Percentiles rank a stretch among this genome's conserved stretches.
Conservation (phyloP, 2,329 filamentous ascomycete species). For the Clarireedia homoeocarpa region DNA sequence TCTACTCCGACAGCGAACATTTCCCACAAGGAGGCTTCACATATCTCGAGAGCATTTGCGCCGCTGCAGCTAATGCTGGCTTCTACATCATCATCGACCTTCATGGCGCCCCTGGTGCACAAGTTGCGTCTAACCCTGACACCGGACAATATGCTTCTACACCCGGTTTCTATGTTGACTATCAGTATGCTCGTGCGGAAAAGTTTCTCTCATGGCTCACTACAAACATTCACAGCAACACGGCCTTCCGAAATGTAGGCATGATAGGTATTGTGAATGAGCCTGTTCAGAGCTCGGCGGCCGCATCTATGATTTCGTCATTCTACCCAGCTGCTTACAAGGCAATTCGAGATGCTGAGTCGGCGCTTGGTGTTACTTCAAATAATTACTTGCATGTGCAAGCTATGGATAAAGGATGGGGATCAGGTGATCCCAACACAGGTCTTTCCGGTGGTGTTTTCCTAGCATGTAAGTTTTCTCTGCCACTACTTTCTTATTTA, state of each 20-base stretch:
- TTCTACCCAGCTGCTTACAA: conserved; percentile 44
- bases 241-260: conserved; percentile 46
- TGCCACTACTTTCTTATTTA: neutral
- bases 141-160: conserved; percentile 26
- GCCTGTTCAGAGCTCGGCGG: conserved; percentile 32
- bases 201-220: conserved; percentile 50
- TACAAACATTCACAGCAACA: conserved; percentile 38
- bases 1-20: conserved; percentile 35
- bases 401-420: conserved; percentile 47
- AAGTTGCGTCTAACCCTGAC: conserved; percentile 34
- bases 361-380: conserved; percentile 33
- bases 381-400: conserved; percentile 45
- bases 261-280: conserved; percentile 54
- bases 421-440: conserved; percentile 44
- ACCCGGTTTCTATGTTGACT: conserved; percentile 48
- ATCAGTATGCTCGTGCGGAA: conserved; percentile 46
- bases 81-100: conserved; percentile 44
- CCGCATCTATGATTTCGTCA: conserved; percentile 31
- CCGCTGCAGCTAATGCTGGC: conserved; percentile 35
- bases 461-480: conserved; percentile 33
- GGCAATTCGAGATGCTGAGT: conserved; percentile 43
- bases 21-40: conserved; percentile 39
- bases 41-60: conserved; percentile 37
- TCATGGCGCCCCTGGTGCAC: conserved; percentile 40
- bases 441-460: conserved; percentile 36